phyloP scores from a whole-genome alignment of 2,329 filamentous ascomycete species.

The Venturia effusa region DNA sequence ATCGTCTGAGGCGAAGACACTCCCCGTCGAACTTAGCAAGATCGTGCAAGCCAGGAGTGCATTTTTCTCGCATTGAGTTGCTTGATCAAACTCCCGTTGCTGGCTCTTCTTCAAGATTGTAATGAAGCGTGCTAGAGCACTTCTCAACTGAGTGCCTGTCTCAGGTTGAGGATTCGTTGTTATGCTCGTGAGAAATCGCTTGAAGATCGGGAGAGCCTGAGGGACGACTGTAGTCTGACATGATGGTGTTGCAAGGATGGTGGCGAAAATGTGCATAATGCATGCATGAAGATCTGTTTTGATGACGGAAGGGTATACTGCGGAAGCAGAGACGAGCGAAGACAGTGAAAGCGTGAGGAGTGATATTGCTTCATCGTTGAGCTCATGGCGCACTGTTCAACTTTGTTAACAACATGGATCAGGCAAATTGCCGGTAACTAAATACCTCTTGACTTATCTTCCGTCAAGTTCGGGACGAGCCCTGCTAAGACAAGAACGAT shows the following conservation, averaged over 20 bases:
- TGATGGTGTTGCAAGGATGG: constrained; percentile 73
- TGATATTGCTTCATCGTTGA: constrained; percentile 77
- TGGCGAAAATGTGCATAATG: constrained; percentile 92
- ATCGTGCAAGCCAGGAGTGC: constrained; percentile 80
- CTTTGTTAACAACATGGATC: constrained; percentile 15
- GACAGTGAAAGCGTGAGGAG: constrained; percentile 73
- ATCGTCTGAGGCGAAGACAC: constrained; percentile 63
- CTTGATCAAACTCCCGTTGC: constrained; percentile 64
- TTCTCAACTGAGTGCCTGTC: constrained; percentile 62
- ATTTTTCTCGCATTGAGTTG: constrained; percentile 85
- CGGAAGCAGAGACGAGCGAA: constrained; percentile 84
- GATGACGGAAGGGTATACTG: constrained; percentile 93
- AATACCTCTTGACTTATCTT: constrained; percentile 28
- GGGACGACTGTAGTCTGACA: constrained; percentile 87
- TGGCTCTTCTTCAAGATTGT: constrained; percentile 68
- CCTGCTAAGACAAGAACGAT: constrained; percentile 89
- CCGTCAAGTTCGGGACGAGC: constrained; percentile 70
- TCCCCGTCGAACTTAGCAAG: constrained; percentile 70
- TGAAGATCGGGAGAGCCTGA: constrained; percentile 80
- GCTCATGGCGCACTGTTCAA: constrained; percentile 53
- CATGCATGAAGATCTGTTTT: constrained; percentile 93
- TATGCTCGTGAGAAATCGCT: constrained; percentile 76
- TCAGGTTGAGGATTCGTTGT: constrained; percentile 31
- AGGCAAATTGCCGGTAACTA: constrained; percentile 7
- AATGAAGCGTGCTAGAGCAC: constrained; percentile 72